Evolutionary conservation across 805 yeast genomes (phyloP), one percentile per base, ranked within the genome.

Genomic region (Wickerhamomyces bisporus): DNA sequence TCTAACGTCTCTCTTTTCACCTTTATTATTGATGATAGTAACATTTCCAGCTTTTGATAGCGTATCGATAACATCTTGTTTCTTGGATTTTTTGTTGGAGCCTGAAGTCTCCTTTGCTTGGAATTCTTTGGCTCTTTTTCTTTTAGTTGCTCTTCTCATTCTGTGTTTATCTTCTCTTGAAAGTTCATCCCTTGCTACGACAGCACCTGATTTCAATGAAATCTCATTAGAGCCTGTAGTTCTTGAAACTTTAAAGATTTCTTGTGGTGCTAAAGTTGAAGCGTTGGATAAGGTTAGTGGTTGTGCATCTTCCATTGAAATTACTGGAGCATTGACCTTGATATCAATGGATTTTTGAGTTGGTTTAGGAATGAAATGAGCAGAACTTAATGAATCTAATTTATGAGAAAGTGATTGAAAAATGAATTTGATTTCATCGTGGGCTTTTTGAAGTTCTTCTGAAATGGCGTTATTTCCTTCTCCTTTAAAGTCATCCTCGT

Each of bases 291-390:
- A 70, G 26, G 88, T 80, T 41, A 86, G 70, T 35, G 98, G 98
- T 64, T 88, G 97, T 2, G 96, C 93, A 55, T 93, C 98, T 64
- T 91, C 98, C 95, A 91, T 86, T 2, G 81, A 56, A 35, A 93
- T 81, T 2, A 95, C 74, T 5, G 95, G 81, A 0, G 85, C 71
- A 40, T 89, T 83, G 27, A 88, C 86, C 57, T 83, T 86, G 55
- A 93, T 80, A 41, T 85, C 88, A 44, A 91, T 65, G 17, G 81
- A 65, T 50, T 86, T 83, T 58, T 85, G 81, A 27, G 85, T 78
- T 14, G 96, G 95, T 61, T 83, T 86, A 36, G 98, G 98, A 43
- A 88, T 75, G 66, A 83, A 93, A 58, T 88, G 94, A 46, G 96
- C 95, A n/a, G 97, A 88, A 35, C 94, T 79, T 40, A 91, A 69